Conservation (phyloP, 345 rosid species). For the Salix udensis region DNA sequence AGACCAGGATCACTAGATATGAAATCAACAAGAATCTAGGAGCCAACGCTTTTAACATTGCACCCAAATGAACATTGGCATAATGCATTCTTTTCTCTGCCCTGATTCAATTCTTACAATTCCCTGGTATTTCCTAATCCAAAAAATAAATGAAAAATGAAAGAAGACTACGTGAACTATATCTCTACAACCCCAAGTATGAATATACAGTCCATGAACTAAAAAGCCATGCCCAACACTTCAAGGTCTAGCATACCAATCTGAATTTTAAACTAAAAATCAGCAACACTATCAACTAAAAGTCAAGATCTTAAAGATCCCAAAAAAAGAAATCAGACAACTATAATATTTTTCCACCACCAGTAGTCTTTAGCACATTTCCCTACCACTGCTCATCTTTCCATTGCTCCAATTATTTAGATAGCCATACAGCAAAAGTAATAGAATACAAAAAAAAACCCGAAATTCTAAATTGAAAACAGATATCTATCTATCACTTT, state of each 20-base stretch:
- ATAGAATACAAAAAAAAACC: neutral
- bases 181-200: neutral
- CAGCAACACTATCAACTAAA: neutral
- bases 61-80: slow-evolving; percentile 21
- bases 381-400: neutral
- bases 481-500: neutral
- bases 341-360: neutral
- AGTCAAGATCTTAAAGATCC: slow-evolving; percentile 31
- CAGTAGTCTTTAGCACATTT: neutral
- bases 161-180: neutral
- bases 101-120: neutral
- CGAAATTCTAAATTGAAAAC: neutral
- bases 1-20: slow-evolving; percentile 39
- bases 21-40: slow-evolving; percentile 44
- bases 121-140: neutral
- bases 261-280: neutral
- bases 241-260: slow-evolving; percentile 24
- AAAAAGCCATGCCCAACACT: neutral
- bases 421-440: neutral
- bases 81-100: slow-evolving; percentile 21
- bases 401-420: neutral
- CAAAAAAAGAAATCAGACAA: neutral
- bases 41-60: slow-evolving; percentile 68
- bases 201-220: neutral
- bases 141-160: neutral